A percentile compares a stretch with the other conserved stretches of the same genome.
phyloP scores from a whole-genome alignment of 805 yeast genomes.

The Vanderwaltozyma verrucispora region DNA sequence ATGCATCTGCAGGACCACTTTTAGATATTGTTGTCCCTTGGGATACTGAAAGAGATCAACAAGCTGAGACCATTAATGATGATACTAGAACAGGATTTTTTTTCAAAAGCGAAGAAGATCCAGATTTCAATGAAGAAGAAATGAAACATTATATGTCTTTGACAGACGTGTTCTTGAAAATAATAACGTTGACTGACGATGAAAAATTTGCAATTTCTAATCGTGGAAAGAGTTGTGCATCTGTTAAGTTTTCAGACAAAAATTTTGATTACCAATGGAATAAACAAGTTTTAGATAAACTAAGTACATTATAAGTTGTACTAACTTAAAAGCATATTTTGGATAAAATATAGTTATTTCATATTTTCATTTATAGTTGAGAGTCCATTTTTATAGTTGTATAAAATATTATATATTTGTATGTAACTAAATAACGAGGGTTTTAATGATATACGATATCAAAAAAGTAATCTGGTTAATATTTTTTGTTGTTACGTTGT shows the following conservation, averaged over 20 bases:
- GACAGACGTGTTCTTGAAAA: constrained; percentile 36
- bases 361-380: too few species aligned
- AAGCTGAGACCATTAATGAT: constrained; percentile 24
- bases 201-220: constrained; percentile 35
- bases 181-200: constrained; percentile 30
- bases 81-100: constrained; percentile 62
- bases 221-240: constrained; percentile 37
- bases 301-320: too few species aligned
- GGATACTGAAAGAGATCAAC: constrained; percentile 26
- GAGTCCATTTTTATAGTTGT: too few species aligned
- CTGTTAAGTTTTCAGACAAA: constrained; percentile 50
- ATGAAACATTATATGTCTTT: constrained; percentile 35
- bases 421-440: too few species aligned
- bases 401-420: too few species aligned
- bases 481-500: too few species aligned
- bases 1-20: constrained; percentile 92
- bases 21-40: constrained; percentile 70
- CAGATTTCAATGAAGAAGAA: constrained; percentile 35
- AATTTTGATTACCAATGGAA: constrained; percentile 49
- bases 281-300: constrained; percentile 13
- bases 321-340: too few species aligned
- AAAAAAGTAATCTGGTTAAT: too few species aligned
- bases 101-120: constrained; percentile 61
- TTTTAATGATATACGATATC: too few species aligned
- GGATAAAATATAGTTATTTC: too few species aligned